Conservation (phyloP, 73 alveolate species). For the Durusdinium trenchii region DNA sequence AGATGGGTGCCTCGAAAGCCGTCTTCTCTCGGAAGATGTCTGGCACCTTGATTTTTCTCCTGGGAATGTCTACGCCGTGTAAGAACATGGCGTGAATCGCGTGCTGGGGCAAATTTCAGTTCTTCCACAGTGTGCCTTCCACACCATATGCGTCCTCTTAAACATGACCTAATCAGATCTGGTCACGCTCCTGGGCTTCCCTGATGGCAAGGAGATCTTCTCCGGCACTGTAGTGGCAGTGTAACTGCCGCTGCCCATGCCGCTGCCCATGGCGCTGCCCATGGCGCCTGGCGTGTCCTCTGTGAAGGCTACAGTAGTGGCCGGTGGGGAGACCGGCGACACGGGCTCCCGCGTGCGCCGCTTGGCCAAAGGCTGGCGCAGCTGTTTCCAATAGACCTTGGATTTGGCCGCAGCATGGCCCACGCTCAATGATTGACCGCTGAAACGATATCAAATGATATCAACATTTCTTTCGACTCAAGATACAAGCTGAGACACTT, state of each 20-base stretch:
- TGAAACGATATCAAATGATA: background rate
- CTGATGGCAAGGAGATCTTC: too few relatives aligned
- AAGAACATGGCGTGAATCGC: background rate
- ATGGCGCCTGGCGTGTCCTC: background rate
- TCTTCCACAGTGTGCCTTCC: too few relatives aligned
- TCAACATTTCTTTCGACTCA: background rate
- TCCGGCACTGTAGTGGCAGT: slow-evolving; percentile 60
- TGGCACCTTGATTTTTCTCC: slow-evolving; percentile 86
- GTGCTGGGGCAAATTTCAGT: too few relatives aligned
- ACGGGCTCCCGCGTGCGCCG: slow-evolving; percentile 81
- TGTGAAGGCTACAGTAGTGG: background rate
- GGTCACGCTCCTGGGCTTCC: too few relatives aligned
- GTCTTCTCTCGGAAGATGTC: slow-evolving; percentile 88
- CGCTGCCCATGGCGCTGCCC: background rate
- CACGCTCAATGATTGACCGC: background rate
- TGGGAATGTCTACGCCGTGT: background rate
- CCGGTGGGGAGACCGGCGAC: background rate
- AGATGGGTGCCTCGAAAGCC: slow-evolving; percentile 43
- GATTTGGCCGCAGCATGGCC: background rate
- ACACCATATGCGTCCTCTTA: too few relatives aligned
- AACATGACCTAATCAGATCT: too few relatives aligned
- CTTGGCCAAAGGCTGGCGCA: slow-evolving; percentile 93
- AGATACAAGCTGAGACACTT: background rate
- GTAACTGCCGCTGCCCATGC: slow-evolving; percentile 57
- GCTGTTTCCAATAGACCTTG: slow-evolving; percentile 81